Evolutionary conservation across 139 green algal genomes (phyloP), one percentile per base, ranked within the genome.

Genomic region (Auxenochlorella pyrenoidosa): DNA sequence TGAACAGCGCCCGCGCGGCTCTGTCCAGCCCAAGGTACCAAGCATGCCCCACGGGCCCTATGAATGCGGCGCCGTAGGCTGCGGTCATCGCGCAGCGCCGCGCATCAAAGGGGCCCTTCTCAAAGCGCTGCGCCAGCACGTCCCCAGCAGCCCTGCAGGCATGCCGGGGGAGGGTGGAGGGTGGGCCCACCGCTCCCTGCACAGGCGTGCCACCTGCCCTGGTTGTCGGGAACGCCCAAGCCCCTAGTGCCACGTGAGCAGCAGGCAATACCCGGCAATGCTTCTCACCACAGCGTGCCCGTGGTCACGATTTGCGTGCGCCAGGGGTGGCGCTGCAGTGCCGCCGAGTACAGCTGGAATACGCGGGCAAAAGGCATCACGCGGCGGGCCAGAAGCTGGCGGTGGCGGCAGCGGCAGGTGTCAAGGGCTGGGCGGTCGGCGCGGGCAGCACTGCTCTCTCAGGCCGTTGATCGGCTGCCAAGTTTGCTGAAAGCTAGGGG

Each of bases 21-120:
- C n/a, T 13, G 73, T 92, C 89, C 22, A 92, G 60, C 34, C 51
- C 65, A 18, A 84, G 43, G 73, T 92, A 92, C 86, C 86, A 92
- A 8, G 76, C 47, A 28, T 92, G 89, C 16, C 86, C 89, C 28
- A 90, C 13, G 1, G 86, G 86, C 13, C 86, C 85, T 65, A 88
- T 71, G 26, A 88, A 88, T 16, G 59, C 13, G 5, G 47, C 86
- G 41, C 86, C 86, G n/a, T 92, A 92, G 26, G 44, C 58, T 5
- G 89, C 63, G 0, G 85, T 90, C 43, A 76, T 13, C 10, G 77
- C 41, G 32, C 24, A 68, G 16, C 89, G 72, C 3, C 78, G 86
- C 34, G 59, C 19, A 58, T 89, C 54, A 19, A 75, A 89, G 8
- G 36, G 38, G 28, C 8, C 22, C 54, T 41, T 34, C 40, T 83